A percentile compares a stretch with the other conserved stretches of the same genome.
Evolutionary conservation across 169 alveolate genomes (phyloP).

Genomic region (Cryptosporidium meleagridis): DNA sequence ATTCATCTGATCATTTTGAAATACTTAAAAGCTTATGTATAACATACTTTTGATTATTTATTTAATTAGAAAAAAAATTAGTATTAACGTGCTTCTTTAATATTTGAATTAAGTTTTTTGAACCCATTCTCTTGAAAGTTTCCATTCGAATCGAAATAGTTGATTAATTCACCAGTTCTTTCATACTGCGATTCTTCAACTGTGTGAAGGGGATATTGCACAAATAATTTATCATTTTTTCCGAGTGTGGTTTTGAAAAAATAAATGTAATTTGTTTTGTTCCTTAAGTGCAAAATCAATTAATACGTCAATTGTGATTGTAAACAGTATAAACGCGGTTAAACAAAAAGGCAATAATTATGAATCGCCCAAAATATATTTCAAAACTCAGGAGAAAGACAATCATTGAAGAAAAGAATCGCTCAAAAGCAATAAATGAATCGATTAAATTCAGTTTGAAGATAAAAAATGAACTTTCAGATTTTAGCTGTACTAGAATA

Average conservation of each 20-base stretch:
- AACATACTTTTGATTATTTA: background rate
- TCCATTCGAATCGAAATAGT: too few species aligned
- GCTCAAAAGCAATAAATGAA: background rate
- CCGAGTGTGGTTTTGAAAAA: background rate
- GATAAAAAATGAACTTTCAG: background rate
- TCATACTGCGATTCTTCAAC: background rate
- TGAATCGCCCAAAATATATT: conserved; percentile 19
- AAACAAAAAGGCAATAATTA: background rate
- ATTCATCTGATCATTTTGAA: background rate
- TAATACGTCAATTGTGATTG: background rate
- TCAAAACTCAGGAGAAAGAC: conserved; percentile 23
- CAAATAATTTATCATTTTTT: too few species aligned
- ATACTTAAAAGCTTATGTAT: background rate
- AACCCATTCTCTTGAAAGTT: background rate
- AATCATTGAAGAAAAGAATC: conserved; percentile 13
- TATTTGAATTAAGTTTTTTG: background rate
- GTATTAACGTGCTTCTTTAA: background rate
- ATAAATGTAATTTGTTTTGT: too few species aligned
- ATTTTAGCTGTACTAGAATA: background rate
- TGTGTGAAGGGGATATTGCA: too few species aligned
- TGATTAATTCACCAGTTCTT: too few species aligned
- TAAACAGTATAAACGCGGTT: background rate
- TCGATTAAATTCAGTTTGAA: background rate
- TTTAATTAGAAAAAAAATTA: background rate
- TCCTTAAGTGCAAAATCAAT: background rate